A percentile compares a stretch with the other conserved stretches of the same genome.
These are phyloP conservation scores for Eucalyptus tenuipes DNA, from an alignment of 345 rosid species.

Conservation along the genomic window DNA sequence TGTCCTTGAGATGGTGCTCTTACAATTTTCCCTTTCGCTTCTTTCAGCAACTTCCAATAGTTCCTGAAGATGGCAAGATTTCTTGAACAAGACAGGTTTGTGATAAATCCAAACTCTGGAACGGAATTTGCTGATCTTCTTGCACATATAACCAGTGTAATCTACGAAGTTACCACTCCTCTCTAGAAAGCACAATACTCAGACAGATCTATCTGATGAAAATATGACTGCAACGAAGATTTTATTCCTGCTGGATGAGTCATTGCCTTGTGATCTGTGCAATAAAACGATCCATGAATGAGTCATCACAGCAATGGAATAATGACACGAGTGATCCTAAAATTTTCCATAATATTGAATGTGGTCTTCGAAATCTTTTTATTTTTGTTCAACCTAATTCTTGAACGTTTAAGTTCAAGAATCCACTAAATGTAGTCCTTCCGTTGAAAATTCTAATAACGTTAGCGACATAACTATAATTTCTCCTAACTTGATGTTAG, in stretches of 20 bases:
- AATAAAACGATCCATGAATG: not conserved
- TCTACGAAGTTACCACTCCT: not conserved
- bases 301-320: not conserved
- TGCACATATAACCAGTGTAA: not conserved
- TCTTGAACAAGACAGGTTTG: constrained; percentile 59
- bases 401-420: not conserved
- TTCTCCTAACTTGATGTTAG: not conserved
- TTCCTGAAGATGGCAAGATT: constrained; percentile 71
- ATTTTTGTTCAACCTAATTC: not conserved
- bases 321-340: not conserved
- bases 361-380: not conserved
- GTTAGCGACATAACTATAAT: not conserved
- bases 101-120: not conserved
- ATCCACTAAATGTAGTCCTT: not conserved
- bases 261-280: not conserved
- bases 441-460: accelerated
- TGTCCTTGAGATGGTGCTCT: not conserved
- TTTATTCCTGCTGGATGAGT: not conserved
- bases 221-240: not conserved
- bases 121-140: not conserved
- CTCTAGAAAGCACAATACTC: not conserved
- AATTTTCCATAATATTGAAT: not conserved
- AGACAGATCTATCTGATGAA: not conserved
- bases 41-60: constrained; percentile 65
- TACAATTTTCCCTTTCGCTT: not conserved